Evolutionary conservation across 176 grass and related monocot species (phyloP).

Genomic region (Zea mays): DNA sequence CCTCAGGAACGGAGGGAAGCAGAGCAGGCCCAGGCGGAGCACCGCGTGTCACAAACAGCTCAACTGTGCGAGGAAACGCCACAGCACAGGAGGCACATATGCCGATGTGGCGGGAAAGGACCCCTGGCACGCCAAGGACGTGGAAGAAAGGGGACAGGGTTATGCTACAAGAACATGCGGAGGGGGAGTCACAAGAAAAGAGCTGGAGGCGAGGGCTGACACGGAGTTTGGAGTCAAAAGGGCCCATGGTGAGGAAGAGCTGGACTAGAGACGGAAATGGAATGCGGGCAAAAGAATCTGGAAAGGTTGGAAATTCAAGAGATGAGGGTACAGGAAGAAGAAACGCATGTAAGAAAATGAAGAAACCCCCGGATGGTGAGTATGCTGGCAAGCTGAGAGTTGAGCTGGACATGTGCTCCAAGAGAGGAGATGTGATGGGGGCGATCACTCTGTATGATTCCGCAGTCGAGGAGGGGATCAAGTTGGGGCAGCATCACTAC

Average conservation of each 20-base stretch:
- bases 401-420: slow-evolving; percentile 66
- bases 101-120: not conserved
- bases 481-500: slow-evolving; percentile 62
- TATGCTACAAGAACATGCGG: not conserved
- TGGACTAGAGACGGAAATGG: slow-evolving; percentile 18
- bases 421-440: slow-evolving; percentile 58
- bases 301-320: slow-evolving; percentile 15
- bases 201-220: not conserved
- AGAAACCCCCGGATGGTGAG: slow-evolving; percentile 26
- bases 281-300: slow-evolving; percentile 9
- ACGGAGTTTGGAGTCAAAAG: not conserved
- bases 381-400: slow-evolving; percentile 42
- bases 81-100: not conserved
- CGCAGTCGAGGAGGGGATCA: slow-evolving; percentile 40
- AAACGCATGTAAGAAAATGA: slow-evolving; percentile 25
- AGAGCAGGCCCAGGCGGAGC: not conserved
- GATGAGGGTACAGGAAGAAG: not conserved
- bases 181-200: not conserved
- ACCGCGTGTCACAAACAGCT: not conserved
- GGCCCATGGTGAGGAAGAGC: not conserved
- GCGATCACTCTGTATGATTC: slow-evolving; percentile 60
- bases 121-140: not conserved
- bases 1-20: not conserved
- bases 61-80: not conserved
- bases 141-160: slow-evolving; percentile 32